These are phyloP conservation scores for Cyclanthera cordifolia DNA, from an alignment of 306 rosid genomes.

Conservation along the genomic window DNA sequence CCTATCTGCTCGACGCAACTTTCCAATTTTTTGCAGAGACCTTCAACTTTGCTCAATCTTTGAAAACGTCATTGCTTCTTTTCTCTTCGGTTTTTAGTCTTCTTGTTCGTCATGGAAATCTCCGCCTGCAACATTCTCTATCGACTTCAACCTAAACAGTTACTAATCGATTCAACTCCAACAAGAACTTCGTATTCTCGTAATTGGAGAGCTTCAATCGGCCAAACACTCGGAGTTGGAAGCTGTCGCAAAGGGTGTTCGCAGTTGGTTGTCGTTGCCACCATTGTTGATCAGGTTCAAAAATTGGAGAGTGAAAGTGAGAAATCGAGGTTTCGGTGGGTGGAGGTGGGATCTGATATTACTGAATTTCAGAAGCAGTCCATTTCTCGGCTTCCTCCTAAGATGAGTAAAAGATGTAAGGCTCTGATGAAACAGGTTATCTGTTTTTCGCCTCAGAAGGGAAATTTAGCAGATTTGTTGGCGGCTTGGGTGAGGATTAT, in stretches of 20 bases:
- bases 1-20: not conserved
- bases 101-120: not conserved
- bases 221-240: slow-evolving; percentile 15
- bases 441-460: slow-evolving; percentile 50
- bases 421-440: slow-evolving; percentile 75
- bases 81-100: not conserved
- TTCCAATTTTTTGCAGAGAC: not conserved
- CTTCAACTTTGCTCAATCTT: too few relatives aligned
- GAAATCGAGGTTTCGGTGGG: slow-evolving; percentile 41
- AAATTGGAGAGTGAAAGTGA: slow-evolving; percentile 22
- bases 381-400: slow-evolving; percentile 47
- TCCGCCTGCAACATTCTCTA: not conserved
- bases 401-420: slow-evolving; percentile 57
- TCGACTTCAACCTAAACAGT: not conserved
- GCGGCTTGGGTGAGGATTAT: slow-evolving; percentile 58
- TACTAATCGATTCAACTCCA: not conserved
- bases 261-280: slow-evolving; percentile 16
- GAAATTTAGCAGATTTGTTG: slow-evolving; percentile 38
- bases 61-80: not conserved
- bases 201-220: not conserved
- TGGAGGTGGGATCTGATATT: slow-evolving; percentile 28
- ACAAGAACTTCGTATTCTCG: not conserved
- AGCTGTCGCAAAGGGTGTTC: slow-evolving; percentile 17
- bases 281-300: slow-evolving; percentile 23
- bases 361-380: slow-evolving; percentile 44